Conservation (phyloP, 106 monocot genomes). For the Ottelia alismoides region DNA sequence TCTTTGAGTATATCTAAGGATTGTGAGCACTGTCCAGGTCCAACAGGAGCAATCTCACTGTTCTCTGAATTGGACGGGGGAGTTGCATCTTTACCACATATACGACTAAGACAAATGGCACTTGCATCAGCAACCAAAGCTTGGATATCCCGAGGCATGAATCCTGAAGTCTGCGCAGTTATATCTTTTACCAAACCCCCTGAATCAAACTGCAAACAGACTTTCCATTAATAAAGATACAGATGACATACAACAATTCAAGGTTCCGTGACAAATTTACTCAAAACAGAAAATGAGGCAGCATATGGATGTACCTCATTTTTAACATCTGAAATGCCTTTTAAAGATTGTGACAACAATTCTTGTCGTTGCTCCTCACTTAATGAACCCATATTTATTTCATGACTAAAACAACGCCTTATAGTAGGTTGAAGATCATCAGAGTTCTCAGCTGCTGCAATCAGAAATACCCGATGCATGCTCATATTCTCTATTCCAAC, state of each 20-base stretch:
- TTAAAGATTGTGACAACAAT: constrained; percentile 45
- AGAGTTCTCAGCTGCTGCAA: constrained; percentile 63
- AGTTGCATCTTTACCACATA: not conserved
- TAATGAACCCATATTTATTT: constrained; percentile 55
- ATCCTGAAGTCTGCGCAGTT: constrained; percentile 75
- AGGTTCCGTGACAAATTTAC: not conserved
- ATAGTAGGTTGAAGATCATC: constrained; percentile 58
- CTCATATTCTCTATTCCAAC: constrained; percentile 29
- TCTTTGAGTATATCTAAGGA: constrained; percentile 13
- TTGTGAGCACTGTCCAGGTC: not conserved
- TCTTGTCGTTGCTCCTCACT: constrained; percentile 46
- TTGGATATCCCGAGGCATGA: constrained; percentile 73
- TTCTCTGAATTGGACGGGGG: not conserved
- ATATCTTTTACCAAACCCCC: constrained; percentile 47
- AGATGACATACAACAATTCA: not conserved
- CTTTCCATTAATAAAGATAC: not conserved
- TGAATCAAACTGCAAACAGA: constrained; percentile 36
- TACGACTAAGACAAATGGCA: constrained; percentile 21
- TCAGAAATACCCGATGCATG: constrained; percentile 44
- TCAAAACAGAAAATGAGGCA: not conserved
- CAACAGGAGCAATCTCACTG: not conserved
- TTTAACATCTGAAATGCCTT: constrained; percentile 21
- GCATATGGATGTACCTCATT: constrained; percentile 17
- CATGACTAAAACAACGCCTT: constrained; percentile 88
- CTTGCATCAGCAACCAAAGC: constrained; percentile 86